Conservation (phyloP, 345 rosid species). For the thale cress (Arabidopsis thaliana) region TAIR10.1 NC_003074.8:5842001-5842500, state of each 20-base stretch:
- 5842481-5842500: constrained; percentile 43
- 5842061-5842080: constrained; percentile 46
- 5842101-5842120: constrained; percentile 29
- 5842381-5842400: constrained; percentile 30
- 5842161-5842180: constrained; percentile 29
- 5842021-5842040: constrained; percentile 10
- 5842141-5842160: constrained; percentile 29
- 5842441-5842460: constrained; percentile 62
- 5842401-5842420: constrained; percentile 44
- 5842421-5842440: constrained; percentile 65
- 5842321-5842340: constrained; percentile 14
- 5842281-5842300: constrained; percentile 34
- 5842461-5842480: constrained; percentile 46
- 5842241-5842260: not conserved
- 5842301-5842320: constrained; percentile 35
- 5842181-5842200: constrained; percentile 44
- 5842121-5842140: constrained; percentile 1
- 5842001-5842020: constrained; percentile 30
- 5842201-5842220: constrained; percentile 38
- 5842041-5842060: constrained; percentile 38
- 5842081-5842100: constrained; percentile 11
- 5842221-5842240: constrained; percentile 30
- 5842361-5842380: constrained; percentile 3
- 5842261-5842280: constrained; percentile 27
- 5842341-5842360: constrained; percentile 31